Base-by-base conservation (phyloP, 2,329 filamentous ascomycete species). In the Hypoxylon sp. region DNA sequence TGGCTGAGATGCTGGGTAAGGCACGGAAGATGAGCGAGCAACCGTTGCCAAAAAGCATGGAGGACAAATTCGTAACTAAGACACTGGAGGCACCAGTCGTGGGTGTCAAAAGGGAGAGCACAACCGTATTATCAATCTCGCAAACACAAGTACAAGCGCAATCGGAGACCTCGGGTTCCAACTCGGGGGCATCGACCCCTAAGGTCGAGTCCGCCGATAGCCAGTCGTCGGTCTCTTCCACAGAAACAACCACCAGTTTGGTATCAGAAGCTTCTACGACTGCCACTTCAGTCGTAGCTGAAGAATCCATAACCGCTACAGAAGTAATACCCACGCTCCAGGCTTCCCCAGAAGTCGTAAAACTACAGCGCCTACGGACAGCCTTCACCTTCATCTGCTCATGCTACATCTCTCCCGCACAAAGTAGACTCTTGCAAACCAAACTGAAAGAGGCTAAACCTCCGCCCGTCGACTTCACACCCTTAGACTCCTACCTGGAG, bases 11-110 rank as follows among this genome's bases (percentile, higher is more conserved):
- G 0, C 70, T 94, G 5, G 76, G 80, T 17, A 98, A 98, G 79
- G 94, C 94, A 4, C 84, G 85, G 67, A 84, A 84, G 4, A 91
- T 97, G 85, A 84, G 85, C n/a, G 80, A 82, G 3, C 82, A 81
- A 0, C 88, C 90, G 0, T 81, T 98, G 9, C 94, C 96, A 1
- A 81, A 83, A 5, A 97, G 91, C 73, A 87, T 99, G 85, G 95
- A 98, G 77, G 92, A 96, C 51, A 91, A 88, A 46, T 97, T 97
- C 73, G 89, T 99, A 8, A 87, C 85, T 56, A 91, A 91, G 75
- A 87, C 87, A 1, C 83, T 99, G 4, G 92, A 96, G 73, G 87
- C 90, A 3, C 95, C 96, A 0, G 83, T 97, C 47, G 82, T 93
- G 73, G 88, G 88, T 33, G 84, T 94, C 44, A 90, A 86, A 74